Evolutionary conservation across 768 basidiomycete genomes (phyloP).

Genomic region (Pulveroboletus frians): DNA sequence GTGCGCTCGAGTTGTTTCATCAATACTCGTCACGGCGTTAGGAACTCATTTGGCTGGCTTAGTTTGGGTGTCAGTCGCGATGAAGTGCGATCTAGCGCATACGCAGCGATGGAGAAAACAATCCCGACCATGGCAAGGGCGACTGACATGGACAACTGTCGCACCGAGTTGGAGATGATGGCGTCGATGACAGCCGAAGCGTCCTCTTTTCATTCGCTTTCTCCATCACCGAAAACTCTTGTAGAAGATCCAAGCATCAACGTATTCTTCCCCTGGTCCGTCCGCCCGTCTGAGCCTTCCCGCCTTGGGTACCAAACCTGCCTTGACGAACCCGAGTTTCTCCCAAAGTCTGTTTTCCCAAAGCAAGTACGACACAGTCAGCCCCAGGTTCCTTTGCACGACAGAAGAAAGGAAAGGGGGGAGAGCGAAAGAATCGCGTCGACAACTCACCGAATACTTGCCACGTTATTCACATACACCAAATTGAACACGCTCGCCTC

Average conservation of each 20-base stretch:
- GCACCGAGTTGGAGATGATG: neutral
- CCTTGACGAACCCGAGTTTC: conserved; percentile 68
- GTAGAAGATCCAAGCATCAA: conserved; percentile 84
- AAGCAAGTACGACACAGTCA: neutral
- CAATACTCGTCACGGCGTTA: neutral
- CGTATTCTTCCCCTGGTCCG: conserved; percentile 76
- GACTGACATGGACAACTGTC: neutral
- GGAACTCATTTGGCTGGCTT: neutral
- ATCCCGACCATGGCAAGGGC: neutral
- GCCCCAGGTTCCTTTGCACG: neutral
- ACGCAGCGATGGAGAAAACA: neutral
- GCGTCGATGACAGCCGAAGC: neutral
- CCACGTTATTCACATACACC: conserved; percentile 80
- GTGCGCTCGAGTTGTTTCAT: neutral
- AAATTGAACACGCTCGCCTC: conserved; percentile 84
- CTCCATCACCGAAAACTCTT: conserved; percentile 55
- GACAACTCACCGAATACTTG: conserved; percentile 53
- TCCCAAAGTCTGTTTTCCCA: conserved; percentile 61
- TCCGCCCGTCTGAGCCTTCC: conserved; percentile 65
- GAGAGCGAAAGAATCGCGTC: neutral
- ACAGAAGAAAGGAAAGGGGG: neutral
- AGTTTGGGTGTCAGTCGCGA: neutral
- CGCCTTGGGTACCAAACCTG: conserved; percentile 69
- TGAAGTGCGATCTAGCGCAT: neutral
- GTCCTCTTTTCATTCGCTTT: neutral